Evolutionary conservation across 1,139 yeast genomes (phyloP), one percentile per base, ranked within the genome.

Genomic region (Kodamaea suecica): DNA sequence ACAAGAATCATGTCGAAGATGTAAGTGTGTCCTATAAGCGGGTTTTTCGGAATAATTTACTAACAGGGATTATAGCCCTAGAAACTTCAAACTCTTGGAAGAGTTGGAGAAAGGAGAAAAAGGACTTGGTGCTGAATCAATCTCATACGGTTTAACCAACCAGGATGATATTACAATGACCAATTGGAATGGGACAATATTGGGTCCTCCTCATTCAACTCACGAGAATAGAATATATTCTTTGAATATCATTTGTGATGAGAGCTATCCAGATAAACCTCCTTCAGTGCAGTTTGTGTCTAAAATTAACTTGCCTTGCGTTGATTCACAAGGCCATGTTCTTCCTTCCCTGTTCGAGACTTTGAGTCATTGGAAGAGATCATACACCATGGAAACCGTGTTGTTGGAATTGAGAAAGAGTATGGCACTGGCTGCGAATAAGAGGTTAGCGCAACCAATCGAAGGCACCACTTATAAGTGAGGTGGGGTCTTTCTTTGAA

Each of bases 61-160:
- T 38, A 38, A 38, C 41, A 13, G 4, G 9, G n/a, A 14, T n/a
- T n/a, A 5, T 44, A 85, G 95, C 31, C 97, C 97, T 46, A 79
- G 97, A 62, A 88, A 88, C 59, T 92, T 92, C 63, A 85, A 95
- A 55, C 75, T 92, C 31, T 73, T 92, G 45, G 98, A 92, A 66
- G 98, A 92, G 63, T 73, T 94, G 47, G 99, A 94, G 60, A 92
- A 90, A 55, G 98, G 98, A 34, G 99, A 94, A 58, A 94, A 94
- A 59, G 98, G 98, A 11, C 71, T 86, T 36, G 97, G 98, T 19
- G 94, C 97, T 23, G 97, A 94, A 59, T 84, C 95, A 16, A 90
- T 95, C 58, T 90, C 97, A 14, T 87, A 90, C 51, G 97, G 97
- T 0, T 71, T 90, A 35, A 79, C 87, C 26, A 90, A 84, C 53